These are phyloP conservation scores for Plasmodium blacklocki DNA, from an alignment of 169 alveolate genomes.

Conservation along the genomic window DNA sequence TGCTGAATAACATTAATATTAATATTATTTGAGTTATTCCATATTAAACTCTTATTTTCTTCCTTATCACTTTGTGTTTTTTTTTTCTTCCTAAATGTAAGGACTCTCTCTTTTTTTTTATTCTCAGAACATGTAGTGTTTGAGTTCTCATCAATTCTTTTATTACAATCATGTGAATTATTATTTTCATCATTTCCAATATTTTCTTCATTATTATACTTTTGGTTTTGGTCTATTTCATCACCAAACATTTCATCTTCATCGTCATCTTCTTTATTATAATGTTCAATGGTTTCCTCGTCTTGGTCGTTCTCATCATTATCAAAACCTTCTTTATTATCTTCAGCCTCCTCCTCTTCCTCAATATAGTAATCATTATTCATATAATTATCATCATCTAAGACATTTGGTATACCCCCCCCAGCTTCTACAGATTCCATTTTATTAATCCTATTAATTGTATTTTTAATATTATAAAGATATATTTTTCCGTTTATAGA, in stretches of 20 bases:
- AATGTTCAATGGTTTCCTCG: not conserved
- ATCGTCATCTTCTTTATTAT: constrained; percentile 1
- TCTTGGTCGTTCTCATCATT: not conserved
- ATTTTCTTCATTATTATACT: too few relatives aligned
- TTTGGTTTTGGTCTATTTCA: too few relatives aligned
- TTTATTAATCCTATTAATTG: constrained; percentile 41
- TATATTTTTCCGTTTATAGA: constrained; percentile 38
- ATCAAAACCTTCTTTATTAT: not conserved
- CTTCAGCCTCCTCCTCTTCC: not conserved
- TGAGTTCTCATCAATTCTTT: constrained; percentile 34
- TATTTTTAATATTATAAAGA: constrained; percentile 30
- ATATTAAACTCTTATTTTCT: not conserved
- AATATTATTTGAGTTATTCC: too few relatives aligned
- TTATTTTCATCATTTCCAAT: not conserved
- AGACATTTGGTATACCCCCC: not conserved
- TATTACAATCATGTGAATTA: not conserved
- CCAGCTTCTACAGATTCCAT: constrained; percentile 53
- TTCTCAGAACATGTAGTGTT: constrained; percentile 13
- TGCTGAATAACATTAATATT: too few relatives aligned
- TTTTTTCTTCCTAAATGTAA: constrained; percentile 33
- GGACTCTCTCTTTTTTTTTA: constrained; percentile 41
- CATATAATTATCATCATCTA: not conserved
- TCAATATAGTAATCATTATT: not conserved
- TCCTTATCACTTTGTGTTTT: constrained; percentile 36
- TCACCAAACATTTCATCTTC: too few relatives aligned